These are phyloP conservation scores for Blastocystis sp. DNA, from an alignment of 352 stramenopile species.

Conservation along the genomic window DNA sequence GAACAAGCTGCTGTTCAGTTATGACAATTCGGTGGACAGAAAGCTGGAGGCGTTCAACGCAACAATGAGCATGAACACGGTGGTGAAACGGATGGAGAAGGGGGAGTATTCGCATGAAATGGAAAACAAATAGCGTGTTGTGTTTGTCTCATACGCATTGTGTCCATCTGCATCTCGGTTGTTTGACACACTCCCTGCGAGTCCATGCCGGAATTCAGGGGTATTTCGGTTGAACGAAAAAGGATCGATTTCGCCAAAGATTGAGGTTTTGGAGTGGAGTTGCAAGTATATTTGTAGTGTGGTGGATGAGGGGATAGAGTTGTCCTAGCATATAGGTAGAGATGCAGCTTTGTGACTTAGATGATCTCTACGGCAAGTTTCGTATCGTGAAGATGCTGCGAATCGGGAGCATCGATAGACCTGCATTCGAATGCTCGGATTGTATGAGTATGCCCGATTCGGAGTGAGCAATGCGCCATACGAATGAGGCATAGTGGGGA, in stretches of 20 bases:
- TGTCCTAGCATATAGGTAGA: neutral
- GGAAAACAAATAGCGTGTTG: too few relatives aligned
- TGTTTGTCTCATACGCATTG: too few relatives aligned
- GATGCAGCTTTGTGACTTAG: constrained; percentile 66
- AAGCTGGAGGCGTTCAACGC: constrained; percentile 16
- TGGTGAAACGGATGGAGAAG: neutral
- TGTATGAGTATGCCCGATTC: constrained; percentile 22
- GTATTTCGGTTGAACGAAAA: too few relatives aligned
- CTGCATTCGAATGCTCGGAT: constrained; percentile 6
- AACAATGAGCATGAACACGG: neutral
- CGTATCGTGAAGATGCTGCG: constrained; percentile 41
- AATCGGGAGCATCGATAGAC: constrained; percentile 30
- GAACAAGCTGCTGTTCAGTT: constrained; percentile 63
- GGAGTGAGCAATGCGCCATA: neutral
- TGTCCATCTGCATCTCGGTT: too few relatives aligned
- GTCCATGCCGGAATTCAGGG: too few relatives aligned
- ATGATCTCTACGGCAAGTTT: constrained; percentile 70
- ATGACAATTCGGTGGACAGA: constrained; percentile 26
- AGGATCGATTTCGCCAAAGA: too few relatives aligned
- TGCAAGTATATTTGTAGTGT: too few relatives aligned
- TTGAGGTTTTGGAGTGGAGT: too few relatives aligned
- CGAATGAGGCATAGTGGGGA: constrained; percentile 12
- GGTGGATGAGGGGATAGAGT: too few relatives aligned
- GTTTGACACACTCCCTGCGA: too few relatives aligned
- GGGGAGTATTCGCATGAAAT: too few relatives aligned